Base-by-base conservation (phyloP, 2,329 filamentous ascomycete species). In the Xylaria sp. region DNA sequence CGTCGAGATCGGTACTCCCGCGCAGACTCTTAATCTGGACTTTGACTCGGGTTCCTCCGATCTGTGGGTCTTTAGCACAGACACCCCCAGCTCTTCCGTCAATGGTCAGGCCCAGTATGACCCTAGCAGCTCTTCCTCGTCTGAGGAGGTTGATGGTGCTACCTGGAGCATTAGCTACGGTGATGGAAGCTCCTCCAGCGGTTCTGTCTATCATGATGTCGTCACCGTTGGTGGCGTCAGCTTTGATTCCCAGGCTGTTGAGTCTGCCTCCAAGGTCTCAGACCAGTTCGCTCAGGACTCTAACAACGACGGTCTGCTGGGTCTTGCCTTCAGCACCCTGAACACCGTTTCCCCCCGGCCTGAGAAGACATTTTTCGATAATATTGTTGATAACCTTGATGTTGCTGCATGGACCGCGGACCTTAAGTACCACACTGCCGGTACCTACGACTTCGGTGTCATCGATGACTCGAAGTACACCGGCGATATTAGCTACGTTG, bases 401-500 rank as follows among this genome's bases (percentile, higher is more conserved):
- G 56, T 62, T 11, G 68, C 72, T 31, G 64, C 76, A 33, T 78
- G 71, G 66, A 73, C 75, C 7, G 75, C 72, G 23, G 73, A 77
- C 57, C 69, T 78, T 49, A 73, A 75, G 67, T 69, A 73, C 66
- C 67, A 73, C 54, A 60, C 56, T n/a, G 70, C 73, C 21, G 77
- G 77, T 46, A 72, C 68, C 35, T 78, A 77, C 61, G 74, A 76
- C 68, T 78, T 78, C 58, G 77, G 77, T 31, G 69, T 69, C 61
- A 69, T 78, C 51, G 75, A 78, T 57, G 21, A 66, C 43, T 68
- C 68, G 14, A 73, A 73, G 55, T 74, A 73, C 69, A 73, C 67
- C 1, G 75, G 75, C 23, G 60, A 68, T 19, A 72, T 78, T 53
- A 64, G 67, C 65, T 77, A 78, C 69, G 71, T 72, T 14, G 38